phyloP scores from a whole-genome alignment of 2,329 filamentous ascomycete genomes.

The Lachnellula hyalina region DNA sequence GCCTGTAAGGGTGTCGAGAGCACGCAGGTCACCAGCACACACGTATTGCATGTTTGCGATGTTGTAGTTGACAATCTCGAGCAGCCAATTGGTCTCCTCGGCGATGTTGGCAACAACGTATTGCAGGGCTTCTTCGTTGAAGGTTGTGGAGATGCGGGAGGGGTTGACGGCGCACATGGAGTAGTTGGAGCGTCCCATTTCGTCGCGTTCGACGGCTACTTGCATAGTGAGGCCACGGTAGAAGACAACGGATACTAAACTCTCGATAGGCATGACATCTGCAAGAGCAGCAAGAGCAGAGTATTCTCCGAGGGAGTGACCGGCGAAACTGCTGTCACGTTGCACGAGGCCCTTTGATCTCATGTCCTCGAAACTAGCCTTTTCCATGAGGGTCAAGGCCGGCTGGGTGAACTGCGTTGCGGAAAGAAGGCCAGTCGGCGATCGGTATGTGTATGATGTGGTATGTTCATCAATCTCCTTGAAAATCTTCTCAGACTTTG shows the following conservation, averaged over 20 bases:
- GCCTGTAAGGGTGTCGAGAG: conserved; percentile 59
- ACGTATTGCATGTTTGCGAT: conserved; percentile 73
- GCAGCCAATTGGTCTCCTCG: conserved; percentile 87
- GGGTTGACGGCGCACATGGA: conserved; percentile 99
- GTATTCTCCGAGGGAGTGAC: conserved; percentile 97
- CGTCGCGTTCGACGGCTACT: conserved; percentile 95
- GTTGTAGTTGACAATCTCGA: conserved; percentile 97
- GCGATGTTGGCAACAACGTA: conserved; percentile 95
- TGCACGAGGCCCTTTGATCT: conserved; percentile 93
- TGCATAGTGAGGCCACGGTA: conserved; percentile 99
- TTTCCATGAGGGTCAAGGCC: conserved; percentile 97
- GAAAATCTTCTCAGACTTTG: conserved; percentile 99
- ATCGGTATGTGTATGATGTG: conserved; percentile 94
- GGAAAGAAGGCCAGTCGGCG: conserved; percentile 87
- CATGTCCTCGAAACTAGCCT: conserved; percentile 99
- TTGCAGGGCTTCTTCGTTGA: conserved; percentile 94
- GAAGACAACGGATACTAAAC: conserved; percentile 95
- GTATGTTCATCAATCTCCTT: conserved; percentile 94
- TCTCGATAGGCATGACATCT: conserved; percentile 99
- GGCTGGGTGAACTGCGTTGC: conserved; percentile 99
- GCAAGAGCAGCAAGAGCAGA: conserved; percentile 92
- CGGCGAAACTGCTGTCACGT: conserved; percentile 93
- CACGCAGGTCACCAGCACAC: conserved; percentile 64
- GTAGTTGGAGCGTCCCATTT: conserved; percentile 90
- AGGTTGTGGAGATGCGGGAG: conserved; percentile 95